phyloP scores from a whole-genome alignment of 371 early-diverging fungal genomes.

The Mortierella sp. region DNA sequence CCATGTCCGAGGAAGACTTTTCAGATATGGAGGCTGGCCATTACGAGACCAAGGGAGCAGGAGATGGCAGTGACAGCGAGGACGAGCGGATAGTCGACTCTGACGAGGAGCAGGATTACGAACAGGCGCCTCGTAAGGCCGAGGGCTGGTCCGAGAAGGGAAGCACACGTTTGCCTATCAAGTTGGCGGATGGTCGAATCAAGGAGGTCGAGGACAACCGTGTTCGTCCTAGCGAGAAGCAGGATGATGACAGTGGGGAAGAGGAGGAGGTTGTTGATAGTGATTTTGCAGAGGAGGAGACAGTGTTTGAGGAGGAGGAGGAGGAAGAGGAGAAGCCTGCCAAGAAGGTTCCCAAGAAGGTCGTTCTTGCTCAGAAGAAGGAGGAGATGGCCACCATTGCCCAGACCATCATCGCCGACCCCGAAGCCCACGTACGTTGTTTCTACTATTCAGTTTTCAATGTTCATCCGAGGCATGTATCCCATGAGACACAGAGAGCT shows the following conservation, averaged over 20 bases:
- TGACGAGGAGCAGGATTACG: slow-evolving; percentile 78
- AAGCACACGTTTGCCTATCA: slow-evolving; percentile 73
- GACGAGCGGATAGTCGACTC: slow-evolving; percentile 55
- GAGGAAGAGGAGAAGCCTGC: slow-evolving; percentile 31
- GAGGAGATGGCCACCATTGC: slow-evolving; percentile 86
- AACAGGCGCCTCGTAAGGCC: slow-evolving; percentile 67
- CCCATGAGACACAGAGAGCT: neutral
- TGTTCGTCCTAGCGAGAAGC: slow-evolving; percentile 56
- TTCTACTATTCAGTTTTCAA: neutral
- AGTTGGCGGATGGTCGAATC: slow-evolving; percentile 70
- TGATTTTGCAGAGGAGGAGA: slow-evolving; percentile 47
- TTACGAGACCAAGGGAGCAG: slow-evolving; percentile 28
- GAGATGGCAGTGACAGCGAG: slow-evolving; percentile 25
- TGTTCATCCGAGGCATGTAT: neutral
- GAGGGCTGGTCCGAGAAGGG: slow-evolving; percentile 69
- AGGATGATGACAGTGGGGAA: slow-evolving; percentile 48
- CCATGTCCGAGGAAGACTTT: slow-evolving; percentile 29
- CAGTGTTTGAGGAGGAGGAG: slow-evolving; percentile 29
- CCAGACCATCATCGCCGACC: slow-evolving; percentile 81
- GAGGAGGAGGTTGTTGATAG: slow-evolving; percentile 49
- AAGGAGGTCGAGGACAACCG: slow-evolving; percentile 53
- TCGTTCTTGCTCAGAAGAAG: slow-evolving; percentile 74
- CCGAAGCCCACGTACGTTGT: slow-evolving; percentile 79
- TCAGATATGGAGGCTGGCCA: slow-evolving; percentile 48
- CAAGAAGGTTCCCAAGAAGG: slow-evolving; percentile 63